These are phyloP conservation scores for Camellia granthamiana DNA, from an alignment of 148 eudicot genomes.

Conservation along the genomic window DNA sequence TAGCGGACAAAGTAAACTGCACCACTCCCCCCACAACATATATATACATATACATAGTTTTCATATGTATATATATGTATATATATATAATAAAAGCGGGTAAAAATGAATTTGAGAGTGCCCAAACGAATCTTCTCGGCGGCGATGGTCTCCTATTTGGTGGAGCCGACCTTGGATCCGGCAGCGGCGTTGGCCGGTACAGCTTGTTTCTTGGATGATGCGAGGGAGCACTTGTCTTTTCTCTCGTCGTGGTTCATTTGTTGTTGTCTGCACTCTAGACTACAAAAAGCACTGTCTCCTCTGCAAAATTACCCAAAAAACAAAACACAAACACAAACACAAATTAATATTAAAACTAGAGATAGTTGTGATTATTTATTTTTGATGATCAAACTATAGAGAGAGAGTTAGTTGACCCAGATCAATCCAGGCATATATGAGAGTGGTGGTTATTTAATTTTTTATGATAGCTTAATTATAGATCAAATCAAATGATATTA, in stretches of 20 bases:
- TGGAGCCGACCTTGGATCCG: slow-evolving; percentile 8
- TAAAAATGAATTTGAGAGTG: neutral
- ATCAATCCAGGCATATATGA: neutral
- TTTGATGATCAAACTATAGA: neutral
- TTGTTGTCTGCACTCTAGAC: slow-evolving; percentile 63
- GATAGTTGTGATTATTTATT: neutral
- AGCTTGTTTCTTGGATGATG: slow-evolving; percentile 24
- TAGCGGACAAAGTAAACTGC: neutral
- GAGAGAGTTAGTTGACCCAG: neutral
- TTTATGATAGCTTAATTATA: neutral
- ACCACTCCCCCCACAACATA: neutral
- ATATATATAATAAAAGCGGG: neutral
- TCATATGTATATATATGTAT: too few relatives aligned
- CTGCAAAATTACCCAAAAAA: slow-evolving; percentile 24
- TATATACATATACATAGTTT: neutral
- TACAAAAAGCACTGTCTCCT: slow-evolving; percentile 69
- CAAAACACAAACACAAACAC: neutral
- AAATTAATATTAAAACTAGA: neutral
- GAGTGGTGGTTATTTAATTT: neutral
- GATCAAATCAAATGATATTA: neutral
- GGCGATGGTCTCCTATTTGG: slow-evolving; percentile 16
- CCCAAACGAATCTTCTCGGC: slow-evolving; percentile 15
- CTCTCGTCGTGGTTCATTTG: slow-evolving; percentile 67
- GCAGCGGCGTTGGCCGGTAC: neutral
- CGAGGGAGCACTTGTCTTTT: slow-evolving; percentile 40